Evolutionary conservation across 2,329 filamentous ascomycete species (phyloP).

Genomic region (Rutstroemia sp.): DNA sequence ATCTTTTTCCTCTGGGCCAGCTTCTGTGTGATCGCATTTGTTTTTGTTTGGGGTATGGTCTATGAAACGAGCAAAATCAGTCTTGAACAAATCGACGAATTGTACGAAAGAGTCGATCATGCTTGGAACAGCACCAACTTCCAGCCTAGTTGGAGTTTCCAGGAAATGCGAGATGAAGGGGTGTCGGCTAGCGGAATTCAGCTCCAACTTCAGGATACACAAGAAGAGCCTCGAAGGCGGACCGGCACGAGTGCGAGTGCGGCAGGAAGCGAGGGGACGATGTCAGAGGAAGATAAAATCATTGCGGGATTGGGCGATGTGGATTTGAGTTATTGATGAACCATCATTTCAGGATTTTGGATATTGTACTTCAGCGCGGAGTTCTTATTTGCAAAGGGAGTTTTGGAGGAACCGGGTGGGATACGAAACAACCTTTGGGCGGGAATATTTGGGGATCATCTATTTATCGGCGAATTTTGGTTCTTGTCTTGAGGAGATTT

Average conservation of each 20-base stretch:
- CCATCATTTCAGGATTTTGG: neutral
- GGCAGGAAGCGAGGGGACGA: conserved; percentile 22
- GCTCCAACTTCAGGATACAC: conserved; percentile 16
- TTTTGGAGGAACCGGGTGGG: conserved; percentile 2
- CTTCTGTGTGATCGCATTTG: conserved; percentile 61
- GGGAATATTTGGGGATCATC: neutral
- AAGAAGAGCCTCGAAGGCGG: conserved; percentile 22
- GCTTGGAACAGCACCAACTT: conserved; percentile 66
- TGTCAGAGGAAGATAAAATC: conserved; percentile 43
- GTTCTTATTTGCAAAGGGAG: conserved; percentile 4
- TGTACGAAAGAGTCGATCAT: conserved; percentile 63
- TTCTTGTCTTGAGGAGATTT: neutral
- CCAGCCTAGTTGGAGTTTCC: conserved; percentile 63
- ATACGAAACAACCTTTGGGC: conserved; percentile 4
- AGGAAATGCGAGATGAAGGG: conserved; percentile 52
- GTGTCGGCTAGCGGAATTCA: conserved; percentile 27
- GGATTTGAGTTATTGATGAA: conserved; percentile 52
- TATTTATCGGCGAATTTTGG: conserved; percentile 2
- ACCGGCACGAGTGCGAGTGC: conserved; percentile 20
- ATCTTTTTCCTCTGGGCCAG: conserved; percentile 80
- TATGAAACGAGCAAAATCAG: conserved; percentile 72
- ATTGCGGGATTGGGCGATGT: conserved; percentile 51
- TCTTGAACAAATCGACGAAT: conserved; percentile 71
- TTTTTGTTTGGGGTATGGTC: conserved; percentile 69
- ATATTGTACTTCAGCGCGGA: conserved; percentile 8